Evolutionary conservation across 2,329 filamentous ascomycete genomes (phyloP).

Genomic region (Fonsecaea pedrosoi): DNA sequence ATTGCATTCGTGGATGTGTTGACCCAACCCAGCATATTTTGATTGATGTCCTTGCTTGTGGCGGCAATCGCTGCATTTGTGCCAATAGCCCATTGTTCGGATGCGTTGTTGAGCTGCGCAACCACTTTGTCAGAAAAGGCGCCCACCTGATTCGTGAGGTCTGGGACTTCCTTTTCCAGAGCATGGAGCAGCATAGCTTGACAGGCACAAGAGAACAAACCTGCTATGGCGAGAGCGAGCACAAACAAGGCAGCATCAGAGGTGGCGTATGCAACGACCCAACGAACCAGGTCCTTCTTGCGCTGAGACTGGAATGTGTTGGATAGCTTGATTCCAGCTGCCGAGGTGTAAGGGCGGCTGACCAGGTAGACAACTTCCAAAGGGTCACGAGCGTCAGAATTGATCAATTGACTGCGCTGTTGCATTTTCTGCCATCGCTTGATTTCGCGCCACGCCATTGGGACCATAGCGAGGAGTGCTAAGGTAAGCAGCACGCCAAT

Average conservation of each 20-base stretch:
- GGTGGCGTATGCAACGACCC: conserved; percentile 87
- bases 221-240: conserved; percentile 79
- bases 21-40: conserved; percentile 85
- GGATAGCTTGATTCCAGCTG: conserved; percentile 67
- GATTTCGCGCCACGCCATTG: conserved; percentile 82
- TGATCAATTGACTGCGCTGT: conserved; percentile 70
- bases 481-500: conserved; percentile 74
- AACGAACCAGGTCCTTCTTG: conserved; percentile 75
- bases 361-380: conserved; percentile 90
- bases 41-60: conserved; percentile 76
- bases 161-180: conserved; percentile 77
- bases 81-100: conserved; percentile 74
- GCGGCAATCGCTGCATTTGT: conserved; percentile 74
- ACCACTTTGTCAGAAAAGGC: conserved; percentile 82
- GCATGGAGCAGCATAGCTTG: conserved; percentile 78
- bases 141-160: conserved; percentile 74
- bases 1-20: conserved; percentile 80
- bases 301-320: conserved; percentile 65
- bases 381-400: conserved; percentile 71
- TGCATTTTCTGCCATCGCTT: conserved; percentile 76
- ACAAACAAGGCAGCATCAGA: conserved; percentile 85
- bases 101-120: conserved; percentile 72
- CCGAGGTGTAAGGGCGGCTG: conserved; percentile 78
- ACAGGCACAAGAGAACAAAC: conserved; percentile 80
- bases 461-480: conserved; percentile 74